phyloP scores from a whole-genome alignment of 306 rosid species.

The Cyclanthera cordifolia region DNA sequence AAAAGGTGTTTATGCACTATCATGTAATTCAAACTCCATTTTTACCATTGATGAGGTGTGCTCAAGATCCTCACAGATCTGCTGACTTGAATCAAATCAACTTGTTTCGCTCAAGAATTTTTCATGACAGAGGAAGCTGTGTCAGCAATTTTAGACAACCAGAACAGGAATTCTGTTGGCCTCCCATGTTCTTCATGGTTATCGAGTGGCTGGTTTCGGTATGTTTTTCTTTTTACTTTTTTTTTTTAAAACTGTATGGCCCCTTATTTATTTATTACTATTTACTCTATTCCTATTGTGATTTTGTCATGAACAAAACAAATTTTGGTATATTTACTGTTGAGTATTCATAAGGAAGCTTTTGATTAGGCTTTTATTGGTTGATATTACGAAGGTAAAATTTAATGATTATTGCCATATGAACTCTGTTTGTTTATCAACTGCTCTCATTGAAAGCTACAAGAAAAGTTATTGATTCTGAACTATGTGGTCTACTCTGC shows the following conservation, averaged over 20 bases:
- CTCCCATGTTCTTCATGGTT: neutral
- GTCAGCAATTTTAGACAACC: neutral
- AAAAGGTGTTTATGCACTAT: conserved; percentile 67
- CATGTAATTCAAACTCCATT: conserved; percentile 44
- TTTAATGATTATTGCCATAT: neutral
- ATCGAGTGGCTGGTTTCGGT: neutral
- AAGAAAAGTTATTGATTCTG: too few species aligned
- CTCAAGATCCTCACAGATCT: conserved; percentile 16
- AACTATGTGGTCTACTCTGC: neutral
- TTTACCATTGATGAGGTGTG: conserved; percentile 25
- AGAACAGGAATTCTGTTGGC: neutral
- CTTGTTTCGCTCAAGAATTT: neutral
- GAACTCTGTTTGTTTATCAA: neutral
- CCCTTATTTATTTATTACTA: neutral
- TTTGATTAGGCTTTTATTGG: conserved; percentile 16
- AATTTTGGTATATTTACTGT: neutral
- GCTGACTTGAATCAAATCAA: conserved; percentile 12
- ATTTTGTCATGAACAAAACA: neutral
- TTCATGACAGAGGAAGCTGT: conserved; percentile 7
- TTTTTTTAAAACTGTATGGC: neutral
- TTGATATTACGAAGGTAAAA: neutral
- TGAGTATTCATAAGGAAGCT: conserved; percentile 11
- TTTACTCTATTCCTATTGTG: neutral
- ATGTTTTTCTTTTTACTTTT: conserved; percentile 3
- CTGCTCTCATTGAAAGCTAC: neutral